Evolutionary conservation across 768 basidiomycete genomes (phyloP), one percentile per base, ranked within the genome.

Genomic region (Tylopilus subfusipes): DNA sequence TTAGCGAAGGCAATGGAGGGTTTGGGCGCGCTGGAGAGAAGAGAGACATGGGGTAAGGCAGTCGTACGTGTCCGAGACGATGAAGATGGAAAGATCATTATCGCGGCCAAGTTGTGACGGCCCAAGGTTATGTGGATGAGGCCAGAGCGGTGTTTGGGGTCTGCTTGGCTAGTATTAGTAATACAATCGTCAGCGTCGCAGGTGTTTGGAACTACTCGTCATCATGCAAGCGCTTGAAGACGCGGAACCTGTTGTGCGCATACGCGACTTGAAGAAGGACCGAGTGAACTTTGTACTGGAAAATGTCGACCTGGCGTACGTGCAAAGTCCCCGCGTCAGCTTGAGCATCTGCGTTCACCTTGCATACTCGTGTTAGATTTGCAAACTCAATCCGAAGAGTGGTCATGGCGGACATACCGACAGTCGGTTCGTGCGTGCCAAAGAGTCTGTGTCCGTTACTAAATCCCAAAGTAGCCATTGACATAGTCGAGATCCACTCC

Each of bases 371-470:
- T 33, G 33, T 60, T 25, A 94, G 93, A 43, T 89, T 96, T 62
- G 96, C 96, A 50, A 99, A 99, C 73, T 95, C 95, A 7, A 67
- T 99, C 38, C 83, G 97, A 63, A 80, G 97, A 63, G 88, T 93
- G 36, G 87, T 98, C 77, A 95, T 98, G 74, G 96, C 97, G 27
- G 94, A 98, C 71, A 85, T 99, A 58, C 91, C 95, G 18, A 98
- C 97, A 54, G 82, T 99, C 58, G 93, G 95, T 93, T 67, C 68
- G 90, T 77, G 33, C 24, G 7, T 16, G 29, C 36, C 36, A 48
- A 14, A 12, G 45, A 38, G 42, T 9, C 34, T 43, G n/a, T 42
- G 42, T 27, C 11, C 18, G 7, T 38, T 33, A 33, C 61, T 64
- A 36, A 59, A 21, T 31, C 43, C 8, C 14, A 31, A 46, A 21